Conservation (phyloP, 148 eudicot species). For the Fagopyrum homotropicum region DNA sequence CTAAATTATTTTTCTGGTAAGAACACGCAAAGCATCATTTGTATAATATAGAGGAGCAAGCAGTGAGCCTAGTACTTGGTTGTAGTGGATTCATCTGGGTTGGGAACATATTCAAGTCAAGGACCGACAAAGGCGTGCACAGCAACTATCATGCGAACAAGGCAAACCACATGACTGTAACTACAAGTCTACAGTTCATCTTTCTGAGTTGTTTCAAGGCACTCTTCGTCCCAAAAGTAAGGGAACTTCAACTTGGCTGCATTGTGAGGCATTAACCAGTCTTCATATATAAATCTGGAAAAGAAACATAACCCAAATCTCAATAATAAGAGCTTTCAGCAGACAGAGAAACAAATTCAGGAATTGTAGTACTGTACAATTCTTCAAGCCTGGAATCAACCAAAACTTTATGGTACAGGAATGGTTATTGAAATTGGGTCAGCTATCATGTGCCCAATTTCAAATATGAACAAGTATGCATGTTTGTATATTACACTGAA, state of each 20-base stretch:
- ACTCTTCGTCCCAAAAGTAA: constrained; percentile 74
- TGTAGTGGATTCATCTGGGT: too few species aligned
- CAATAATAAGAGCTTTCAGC: neutral
- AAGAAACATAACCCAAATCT: neutral
- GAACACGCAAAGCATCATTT: too few species aligned
- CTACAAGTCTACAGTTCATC: constrained; percentile 49
- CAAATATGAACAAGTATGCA: too few species aligned
- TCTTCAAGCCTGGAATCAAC: too few species aligned
- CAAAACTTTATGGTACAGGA: neutral
- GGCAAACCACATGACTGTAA: too few species aligned
- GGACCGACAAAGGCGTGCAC: too few species aligned
- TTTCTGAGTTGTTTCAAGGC: constrained; percentile 37
- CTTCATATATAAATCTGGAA: constrained; percentile 70
- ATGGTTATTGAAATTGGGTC: neutral
- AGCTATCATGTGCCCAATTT: neutral
- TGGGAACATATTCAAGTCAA: too few species aligned
- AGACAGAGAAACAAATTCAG: neutral
- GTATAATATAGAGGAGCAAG: too few species aligned
- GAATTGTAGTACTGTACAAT: too few species aligned
- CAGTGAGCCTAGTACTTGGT: too few species aligned
- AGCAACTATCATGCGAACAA: too few species aligned
- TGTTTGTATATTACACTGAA: neutral
- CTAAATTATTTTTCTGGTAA: too few species aligned
- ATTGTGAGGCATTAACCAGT: constrained; percentile 76
- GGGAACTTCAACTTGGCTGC: constrained; percentile 75